Evolutionary conservation across 176 grass and related monocot genomes (phyloP), one percentile per base, ranked within the genome.

Genomic region (Bromus sterilis): DNA sequence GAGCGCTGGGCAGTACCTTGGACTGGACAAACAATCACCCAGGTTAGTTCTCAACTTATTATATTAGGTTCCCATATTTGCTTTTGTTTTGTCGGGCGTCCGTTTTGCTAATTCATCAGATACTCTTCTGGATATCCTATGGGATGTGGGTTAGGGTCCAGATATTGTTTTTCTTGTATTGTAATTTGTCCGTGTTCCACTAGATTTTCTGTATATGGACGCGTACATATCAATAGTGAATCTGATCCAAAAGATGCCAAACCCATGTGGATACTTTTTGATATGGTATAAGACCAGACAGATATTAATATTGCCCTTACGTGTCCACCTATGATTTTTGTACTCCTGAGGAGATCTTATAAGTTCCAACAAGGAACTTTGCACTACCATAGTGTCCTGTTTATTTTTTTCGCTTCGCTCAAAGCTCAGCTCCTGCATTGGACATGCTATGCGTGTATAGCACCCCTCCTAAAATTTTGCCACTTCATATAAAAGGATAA

Each of bases 21-120:
- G 94, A 93, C 88, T 31, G 90, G 88, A 28, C 60, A 91, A 91
- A 93, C 88, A 75, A 93, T 97, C 89, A 79, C 89, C 74, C 90
- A 97, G 91, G 94, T 93, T 80, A 58, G 37, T 73, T 88, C n/a
- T 86, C 40, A 25, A 29, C 40, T 39, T 69, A 41, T 71, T 83
- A 9, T 68, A 14, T 69, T 3, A 40, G 39, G 21, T 6, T 41
- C 21, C 11, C 0, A 23, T 40, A 68, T 69, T 41, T 6, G 24
- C 41, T 69, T 69, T 41, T 10, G 35, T 41, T 41, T 26, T 24
- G 11, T 4, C 20, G 18, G 36, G 25, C 39, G 14, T 25, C 11
- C n/a, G 7, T 69, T 69, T 41, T 69, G 21, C 35, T 69, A 69
- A 40, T 69, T 51, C 48, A 51, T 20, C 6, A 51, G 18, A 25